These are phyloP conservation scores for Hygrocybe punicea DNA, from an alignment of 768 basidiomycete genomes.

Conservation along the genomic window DNA sequence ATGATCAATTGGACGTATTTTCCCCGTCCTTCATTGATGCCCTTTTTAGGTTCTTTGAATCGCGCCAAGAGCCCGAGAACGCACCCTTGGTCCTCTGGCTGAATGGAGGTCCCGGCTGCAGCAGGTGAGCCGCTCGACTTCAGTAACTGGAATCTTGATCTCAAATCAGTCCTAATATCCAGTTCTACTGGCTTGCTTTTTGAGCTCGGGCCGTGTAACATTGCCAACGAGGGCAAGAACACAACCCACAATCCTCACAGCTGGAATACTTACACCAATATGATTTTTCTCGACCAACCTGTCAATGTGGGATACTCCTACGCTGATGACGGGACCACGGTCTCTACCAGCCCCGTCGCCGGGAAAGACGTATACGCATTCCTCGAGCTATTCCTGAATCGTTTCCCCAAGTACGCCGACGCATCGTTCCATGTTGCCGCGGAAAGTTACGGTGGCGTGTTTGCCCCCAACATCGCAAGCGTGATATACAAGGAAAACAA, in stretches of 20 bases:
- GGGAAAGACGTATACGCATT: constrained; percentile 89
- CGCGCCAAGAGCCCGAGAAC: constrained; percentile 63
- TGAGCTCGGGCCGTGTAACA: constrained; percentile 85
- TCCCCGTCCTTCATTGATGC: background rate
- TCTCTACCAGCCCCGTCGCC: constrained; percentile 78
- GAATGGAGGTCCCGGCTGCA: constrained; percentile 76
- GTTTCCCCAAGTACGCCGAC: constrained; percentile 69
- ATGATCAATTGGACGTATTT: background rate
- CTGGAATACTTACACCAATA: constrained; percentile 81
- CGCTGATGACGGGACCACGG: constrained; percentile 65
- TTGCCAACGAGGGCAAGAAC: constrained; percentile 66
- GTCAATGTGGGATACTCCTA: constrained; percentile 91
- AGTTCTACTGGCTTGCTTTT: constrained; percentile 78
- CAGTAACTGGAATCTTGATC: background rate
- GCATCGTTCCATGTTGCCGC: constrained; percentile 76
- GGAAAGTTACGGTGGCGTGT: constrained; percentile 76
- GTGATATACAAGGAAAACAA: constrained; percentile 79
- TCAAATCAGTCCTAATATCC: background rate
- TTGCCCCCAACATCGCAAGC: constrained; percentile 82
- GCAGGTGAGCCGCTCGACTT: constrained; percentile 35
- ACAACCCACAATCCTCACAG: constrained; percentile 72
- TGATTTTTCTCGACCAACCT: constrained; percentile 78
- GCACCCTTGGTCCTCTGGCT: constrained; percentile 89
- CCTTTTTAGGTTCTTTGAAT: constrained; percentile 78
- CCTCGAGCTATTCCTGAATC: constrained; percentile 73